These are phyloP conservation scores for Nitzschia sp. DNA, from an alignment of 108 stramenopile genomes.

Conservation along the genomic window DNA sequence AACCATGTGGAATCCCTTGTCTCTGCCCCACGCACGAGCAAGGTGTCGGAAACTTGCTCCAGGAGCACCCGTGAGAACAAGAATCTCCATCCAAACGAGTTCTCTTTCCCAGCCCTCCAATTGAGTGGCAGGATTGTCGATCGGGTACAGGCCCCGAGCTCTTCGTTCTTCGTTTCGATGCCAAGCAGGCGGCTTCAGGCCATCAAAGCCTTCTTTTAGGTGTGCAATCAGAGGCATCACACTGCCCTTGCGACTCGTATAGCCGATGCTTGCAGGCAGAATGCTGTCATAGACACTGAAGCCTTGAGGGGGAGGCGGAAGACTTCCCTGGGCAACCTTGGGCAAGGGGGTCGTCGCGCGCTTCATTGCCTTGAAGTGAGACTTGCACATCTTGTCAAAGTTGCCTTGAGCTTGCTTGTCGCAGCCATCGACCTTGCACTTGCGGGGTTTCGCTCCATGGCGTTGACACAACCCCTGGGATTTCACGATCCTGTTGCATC, in stretches of 20 bases:
- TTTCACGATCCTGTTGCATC: constrained; percentile 67
- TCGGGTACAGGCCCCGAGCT: constrained; percentile 59
- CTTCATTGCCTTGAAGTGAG: constrained; percentile 60
- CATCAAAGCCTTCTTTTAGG: constrained; percentile 51
- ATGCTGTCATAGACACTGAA: constrained; percentile 65
- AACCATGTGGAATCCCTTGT: constrained; percentile 72
- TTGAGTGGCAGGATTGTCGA: constrained; percentile 55
- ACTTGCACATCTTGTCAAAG: constrained; percentile 71
- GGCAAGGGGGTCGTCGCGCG: constrained; percentile 40
- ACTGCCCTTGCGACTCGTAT: constrained; percentile 7
- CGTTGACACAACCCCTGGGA: constrained; percentile 70
- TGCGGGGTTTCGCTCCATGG: constrained; percentile 60
- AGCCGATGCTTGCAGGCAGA: constrained; percentile 52
- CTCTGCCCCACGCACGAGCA: constrained; percentile 72
- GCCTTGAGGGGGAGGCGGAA: constrained; percentile 40
- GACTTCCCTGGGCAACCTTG: constrained; percentile 12
- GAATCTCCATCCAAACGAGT: constrained; percentile 65
- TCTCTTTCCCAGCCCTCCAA: constrained; percentile 79
- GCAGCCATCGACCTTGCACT: constrained; percentile 54
- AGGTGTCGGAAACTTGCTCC: constrained; percentile 56
- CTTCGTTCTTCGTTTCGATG: constrained; percentile 72
- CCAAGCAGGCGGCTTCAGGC: constrained; percentile 61
- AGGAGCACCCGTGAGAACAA: constrained; percentile 48
- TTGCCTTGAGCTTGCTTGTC: constrained; percentile 63
- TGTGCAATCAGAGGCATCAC: constrained; percentile 45